A percentile compares a stretch with the other conserved stretches of the same genome.
Conservation (phyloP, 139 green algal genomes). For the Diplosphaera chodatii region DNA sequence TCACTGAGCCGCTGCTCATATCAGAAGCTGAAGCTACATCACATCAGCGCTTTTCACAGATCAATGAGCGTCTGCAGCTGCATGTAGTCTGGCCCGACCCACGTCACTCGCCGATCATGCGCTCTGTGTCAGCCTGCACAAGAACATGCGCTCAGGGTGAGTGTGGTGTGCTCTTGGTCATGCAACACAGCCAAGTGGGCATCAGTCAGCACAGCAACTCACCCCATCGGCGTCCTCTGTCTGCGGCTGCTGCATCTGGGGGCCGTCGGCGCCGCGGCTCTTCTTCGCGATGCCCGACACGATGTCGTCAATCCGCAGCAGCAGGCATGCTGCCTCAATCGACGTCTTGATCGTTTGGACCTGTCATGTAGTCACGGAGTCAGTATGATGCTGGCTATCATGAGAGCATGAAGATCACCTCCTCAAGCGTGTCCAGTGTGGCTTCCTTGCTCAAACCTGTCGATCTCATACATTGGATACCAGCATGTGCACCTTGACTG, state of each 20-base stretch:
- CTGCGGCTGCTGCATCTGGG: conserved; percentile 21
- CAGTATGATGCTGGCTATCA: background rate
- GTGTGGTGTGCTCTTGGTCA: too few species aligned
- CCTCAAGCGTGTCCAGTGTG: too few species aligned
- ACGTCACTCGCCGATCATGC: background rate
- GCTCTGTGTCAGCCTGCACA: background rate
- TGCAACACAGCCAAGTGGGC: background rate
- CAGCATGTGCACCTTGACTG: conserved; percentile 62
- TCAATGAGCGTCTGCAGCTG: too few species aligned
- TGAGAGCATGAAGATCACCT: too few species aligned
- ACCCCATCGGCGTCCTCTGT: conserved; percentile 49
- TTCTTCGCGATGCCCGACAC: conserved; percentile 87
- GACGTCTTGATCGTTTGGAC: conserved; percentile 95
- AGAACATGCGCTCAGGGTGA: background rate
- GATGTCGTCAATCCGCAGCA: conserved; percentile 99
- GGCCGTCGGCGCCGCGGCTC: conserved; percentile 31
- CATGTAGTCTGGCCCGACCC: too few species aligned
- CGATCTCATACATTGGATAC: too few species aligned
- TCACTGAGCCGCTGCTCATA: too few species aligned
- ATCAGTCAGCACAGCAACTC: background rate
- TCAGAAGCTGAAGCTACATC: too few species aligned
- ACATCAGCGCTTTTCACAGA: too few species aligned
- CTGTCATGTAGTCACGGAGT: too few species aligned
- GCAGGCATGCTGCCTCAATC: conserved; percentile 84
- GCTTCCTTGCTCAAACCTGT: too few species aligned